Base-by-base conservation (phyloP, 139 green algal species). In the Chlorella sp. region DNA sequence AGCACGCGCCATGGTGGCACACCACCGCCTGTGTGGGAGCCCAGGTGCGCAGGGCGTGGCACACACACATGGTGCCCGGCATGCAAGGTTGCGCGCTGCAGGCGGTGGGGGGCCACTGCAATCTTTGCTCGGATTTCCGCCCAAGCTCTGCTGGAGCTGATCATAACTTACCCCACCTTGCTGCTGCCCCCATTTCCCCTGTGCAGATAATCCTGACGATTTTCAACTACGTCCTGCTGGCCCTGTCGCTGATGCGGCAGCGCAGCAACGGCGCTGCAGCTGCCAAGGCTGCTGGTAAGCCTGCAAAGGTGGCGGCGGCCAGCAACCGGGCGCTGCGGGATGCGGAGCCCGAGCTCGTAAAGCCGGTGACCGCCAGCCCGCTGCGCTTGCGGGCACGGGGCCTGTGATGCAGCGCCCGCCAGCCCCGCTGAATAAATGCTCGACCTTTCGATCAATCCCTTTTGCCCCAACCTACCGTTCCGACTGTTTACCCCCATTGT, bases 221-320 rank as follows among this genome's bases (percentile, higher is more conserved):
- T 26, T 90, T 90, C 82, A 90, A 90, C 63, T 34, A 83, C 25
- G 34, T 85, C 32, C 56, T 90, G 72, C 82, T 90, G 51, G 56
- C 26, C n/a, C 73, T 90, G 18, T 80, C 75, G 9, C 25, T 87
- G 6, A 65, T 72, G 34, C 87, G 81, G 60, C 85, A 63, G 57
- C 72, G 55, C 60, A 89, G 86, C 38, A 69, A 63, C 55, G 57
- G 44, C 32, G 32, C 12, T 13, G 41, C 39, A 41, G 60, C 25
- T 12, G 57, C 25, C 76, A 82, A 82, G 60, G 21, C 20, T 36
- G 21, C 20, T 36, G 74, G 32, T 9, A 60, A 60, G 13, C 51
- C 51, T 21, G 51, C 51, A 21, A 21, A 23, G 69, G 32, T 36
- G 34, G 18, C 68, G 20, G 18, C 68, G 3, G 51, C 12, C 51